These are phyloP conservation scores for Allium cepa DNA, from an alignment of 106 monocot species.

Conservation along the genomic window DNA sequence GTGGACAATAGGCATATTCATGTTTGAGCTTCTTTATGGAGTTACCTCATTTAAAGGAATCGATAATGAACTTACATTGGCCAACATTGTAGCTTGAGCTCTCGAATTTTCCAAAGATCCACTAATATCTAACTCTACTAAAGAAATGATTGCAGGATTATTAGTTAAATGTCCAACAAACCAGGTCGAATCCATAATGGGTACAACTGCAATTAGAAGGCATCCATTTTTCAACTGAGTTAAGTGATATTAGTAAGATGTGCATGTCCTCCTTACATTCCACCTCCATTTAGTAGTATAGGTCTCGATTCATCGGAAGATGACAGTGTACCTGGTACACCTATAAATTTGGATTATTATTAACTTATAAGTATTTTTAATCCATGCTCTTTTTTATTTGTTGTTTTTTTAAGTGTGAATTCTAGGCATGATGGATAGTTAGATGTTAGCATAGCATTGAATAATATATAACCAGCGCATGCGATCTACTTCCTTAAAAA, in stretches of 20 bases:
- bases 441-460: too few relatives aligned
- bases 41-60: constrained; percentile 66
- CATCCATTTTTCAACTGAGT: constrained; percentile 80
- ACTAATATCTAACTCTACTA: constrained; percentile 23
- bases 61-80: constrained; percentile 73
- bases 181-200: constrained; percentile 55
- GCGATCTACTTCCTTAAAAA: too few relatives aligned
- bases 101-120: constrained; percentile 90
- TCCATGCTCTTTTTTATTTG: too few relatives aligned
- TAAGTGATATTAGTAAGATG: constrained; percentile 82
- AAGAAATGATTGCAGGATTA: constrained; percentile 52
- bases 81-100: constrained; percentile 83
- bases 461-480: too few relatives aligned
- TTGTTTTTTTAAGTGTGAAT: too few relatives aligned
- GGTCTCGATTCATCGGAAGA: constrained; percentile 23
- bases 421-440: too few relatives aligned
- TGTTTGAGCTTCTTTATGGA: constrained; percentile 85
- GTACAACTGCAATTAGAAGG: constrained; percentile 67
- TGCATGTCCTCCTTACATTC: constrained; percentile 53
- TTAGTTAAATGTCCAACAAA: constrained; percentile 61
- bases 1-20: constrained; percentile 84
- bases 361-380: too few relatives aligned
- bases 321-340: too few relatives aligned
- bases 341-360: too few relatives aligned
- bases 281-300: constrained; percentile 35